Conservation (phyloP, 2,329 filamentous ascomycete genomes). For the Stachybotrys echinatus region DNA sequence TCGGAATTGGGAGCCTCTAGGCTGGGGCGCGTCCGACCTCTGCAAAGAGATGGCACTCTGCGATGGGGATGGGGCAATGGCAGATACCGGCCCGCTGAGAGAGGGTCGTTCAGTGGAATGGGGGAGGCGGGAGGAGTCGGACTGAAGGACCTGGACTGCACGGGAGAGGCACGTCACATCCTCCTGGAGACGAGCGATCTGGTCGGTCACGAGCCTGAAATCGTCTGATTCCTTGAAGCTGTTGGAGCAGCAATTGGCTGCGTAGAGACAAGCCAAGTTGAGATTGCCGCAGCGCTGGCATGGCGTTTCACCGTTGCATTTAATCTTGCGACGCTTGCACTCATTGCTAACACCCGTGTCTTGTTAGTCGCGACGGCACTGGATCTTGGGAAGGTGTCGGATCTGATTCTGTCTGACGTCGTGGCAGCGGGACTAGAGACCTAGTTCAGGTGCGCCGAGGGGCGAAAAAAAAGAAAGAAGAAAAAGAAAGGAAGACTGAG, state of each 20-base stretch:
- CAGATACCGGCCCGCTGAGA: constrained; percentile 1
- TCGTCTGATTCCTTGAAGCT: constrained; percentile 92
- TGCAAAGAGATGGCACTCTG: constrained; percentile 31
- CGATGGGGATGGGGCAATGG: constrained; percentile 37
- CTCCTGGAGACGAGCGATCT: constrained; percentile 72
- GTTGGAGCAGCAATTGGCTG: constrained; percentile 63
- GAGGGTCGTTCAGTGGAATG: constrained; percentile 34
- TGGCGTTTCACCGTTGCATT: constrained; percentile 65
- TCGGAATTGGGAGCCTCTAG: constrained; percentile 63
- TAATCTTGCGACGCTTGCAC: constrained; percentile 71
- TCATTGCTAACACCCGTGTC: constrained; percentile 49
- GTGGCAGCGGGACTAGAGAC: too few species aligned
- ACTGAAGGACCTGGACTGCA: constrained; percentile 62
- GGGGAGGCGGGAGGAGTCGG: constrained; percentile 40
- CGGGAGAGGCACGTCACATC: constrained; percentile 76
- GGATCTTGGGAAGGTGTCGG: too few species aligned
- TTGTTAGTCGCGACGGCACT: not conserved
- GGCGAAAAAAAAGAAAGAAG: not conserved
- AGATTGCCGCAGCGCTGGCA: constrained; percentile 66
- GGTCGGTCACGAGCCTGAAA: constrained; percentile 73
- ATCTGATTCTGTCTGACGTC: too few species aligned
- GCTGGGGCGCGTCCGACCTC: constrained; percentile 39
- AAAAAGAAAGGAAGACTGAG: too few species aligned
- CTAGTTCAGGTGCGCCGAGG: not conserved
- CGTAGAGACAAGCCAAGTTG: constrained; percentile 60